Percentiles rank a stretch among this genome's conserved stretches.
These are phyloP conservation scores for Solanum bulbocastanum DNA, from an alignment of 257 asterid species.

Conservation along the genomic window DNA sequence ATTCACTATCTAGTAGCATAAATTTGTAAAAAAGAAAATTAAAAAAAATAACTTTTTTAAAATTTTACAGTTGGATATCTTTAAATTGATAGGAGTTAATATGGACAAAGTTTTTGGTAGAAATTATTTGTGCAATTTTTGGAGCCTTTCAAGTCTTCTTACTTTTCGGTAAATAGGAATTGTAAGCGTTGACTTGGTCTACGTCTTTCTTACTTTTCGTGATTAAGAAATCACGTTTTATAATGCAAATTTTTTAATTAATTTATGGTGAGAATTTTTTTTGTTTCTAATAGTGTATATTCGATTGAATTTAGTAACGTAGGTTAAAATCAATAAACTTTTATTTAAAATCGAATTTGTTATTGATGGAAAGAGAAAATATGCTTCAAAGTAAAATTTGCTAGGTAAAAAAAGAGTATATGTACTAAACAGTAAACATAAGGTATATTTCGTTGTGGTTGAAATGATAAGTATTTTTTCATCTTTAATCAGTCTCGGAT, in stretches of 20 bases:
- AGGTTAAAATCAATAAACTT: background rate
- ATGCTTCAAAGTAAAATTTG: too few relatives aligned
- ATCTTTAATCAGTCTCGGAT: too few relatives aligned
- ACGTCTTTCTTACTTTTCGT: background rate
- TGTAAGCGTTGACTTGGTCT: background rate
- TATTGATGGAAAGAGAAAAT: background rate
- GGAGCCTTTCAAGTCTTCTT: background rate
- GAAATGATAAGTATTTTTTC: background rate
- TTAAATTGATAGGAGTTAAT: background rate
- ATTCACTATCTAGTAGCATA: background rate
- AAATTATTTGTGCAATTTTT: background rate
- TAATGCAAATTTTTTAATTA: too few relatives aligned
- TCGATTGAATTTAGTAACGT: background rate
- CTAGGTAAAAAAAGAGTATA: too few relatives aligned
- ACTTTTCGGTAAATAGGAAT: background rate
- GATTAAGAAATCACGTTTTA: background rate
- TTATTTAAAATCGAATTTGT: too few relatives aligned
- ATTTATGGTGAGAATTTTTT: rapidly evolving
- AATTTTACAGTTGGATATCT: background rate
- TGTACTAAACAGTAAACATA: background rate
- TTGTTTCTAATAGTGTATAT: too few relatives aligned
- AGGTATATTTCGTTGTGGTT: background rate
- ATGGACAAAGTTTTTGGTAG: background rate
- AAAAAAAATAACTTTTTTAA: too few relatives aligned
- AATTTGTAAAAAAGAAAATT: background rate